Conservation (phyloP, 768 basidiomycete genomes). For the Tubosaeta sp. region DNA sequence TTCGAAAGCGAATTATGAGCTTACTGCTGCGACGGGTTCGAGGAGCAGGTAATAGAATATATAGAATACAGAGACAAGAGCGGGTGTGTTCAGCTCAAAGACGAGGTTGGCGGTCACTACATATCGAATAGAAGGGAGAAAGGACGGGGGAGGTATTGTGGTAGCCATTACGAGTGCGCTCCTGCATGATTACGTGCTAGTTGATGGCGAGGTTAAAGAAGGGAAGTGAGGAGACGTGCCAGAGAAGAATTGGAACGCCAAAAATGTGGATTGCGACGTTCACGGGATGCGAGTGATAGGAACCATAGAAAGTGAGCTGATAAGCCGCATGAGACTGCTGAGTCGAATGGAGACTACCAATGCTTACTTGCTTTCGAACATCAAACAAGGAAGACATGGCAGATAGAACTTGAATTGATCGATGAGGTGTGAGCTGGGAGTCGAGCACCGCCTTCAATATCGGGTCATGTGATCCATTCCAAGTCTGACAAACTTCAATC, state of each 20-base stretch:
- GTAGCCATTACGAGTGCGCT: slow-evolving; percentile 53
- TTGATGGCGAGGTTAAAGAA: slow-evolving; percentile 6
- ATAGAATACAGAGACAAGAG: slow-evolving; percentile 56
- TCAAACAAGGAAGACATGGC: slow-evolving; percentile 50
- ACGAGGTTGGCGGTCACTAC: slow-evolving; percentile 56
- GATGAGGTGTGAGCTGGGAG: too few relatives aligned
- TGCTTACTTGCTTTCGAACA: slow-evolving; percentile 62
- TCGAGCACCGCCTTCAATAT: neutral
- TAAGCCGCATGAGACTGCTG: slow-evolving; percentile 3
- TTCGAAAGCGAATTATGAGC: slow-evolving; percentile 27
- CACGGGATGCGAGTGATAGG: slow-evolving; percentile 80
- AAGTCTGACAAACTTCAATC: neutral
- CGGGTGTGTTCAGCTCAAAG: slow-evolving; percentile 66
- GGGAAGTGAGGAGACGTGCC: slow-evolving; percentile 41
- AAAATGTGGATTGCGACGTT: slow-evolving; percentile 85
- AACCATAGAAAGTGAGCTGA: slow-evolving; percentile 89
- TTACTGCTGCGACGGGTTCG: slow-evolving; percentile 81
- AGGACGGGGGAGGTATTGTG: slow-evolving; percentile 46
- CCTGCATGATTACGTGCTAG: slow-evolving; percentile 37
- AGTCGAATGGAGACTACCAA: slow-evolving; percentile 5
- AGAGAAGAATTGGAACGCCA: slow-evolving; percentile 80
- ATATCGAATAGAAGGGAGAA: slow-evolving; percentile 51
- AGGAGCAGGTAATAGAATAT: slow-evolving; percentile 74
- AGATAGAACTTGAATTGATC: neutral
- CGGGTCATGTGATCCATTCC: neutral